Base-by-base conservation (phyloP, 2,329 filamentous ascomycete species). In the Neocucurbitaria cava region DNA sequence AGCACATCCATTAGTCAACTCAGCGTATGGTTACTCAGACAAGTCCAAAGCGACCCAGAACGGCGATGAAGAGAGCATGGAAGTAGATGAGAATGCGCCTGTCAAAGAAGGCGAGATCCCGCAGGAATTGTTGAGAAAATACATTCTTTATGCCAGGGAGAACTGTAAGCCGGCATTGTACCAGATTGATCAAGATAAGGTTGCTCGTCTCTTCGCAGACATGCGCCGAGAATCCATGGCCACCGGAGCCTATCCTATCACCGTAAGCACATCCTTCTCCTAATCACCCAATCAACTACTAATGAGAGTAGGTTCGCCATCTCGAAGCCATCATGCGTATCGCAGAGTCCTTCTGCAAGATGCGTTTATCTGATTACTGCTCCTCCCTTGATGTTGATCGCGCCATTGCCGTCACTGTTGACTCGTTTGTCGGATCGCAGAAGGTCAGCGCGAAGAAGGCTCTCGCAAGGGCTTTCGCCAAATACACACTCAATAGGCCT, bases 381-480 rank as follows among this genome's bases (percentile, higher is more conserved):
- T 89, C 89, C 5, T 80, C 90, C 1, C 86, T 90, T 55, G 95
- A 99, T 72, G 96, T 99, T 66, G 95, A 99, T 77, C 91, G 95
- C 39, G 95, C 95, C 53, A 99, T 99, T 70, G 92, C 93, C 13
- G 95, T 99, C 6, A 96, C 95, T 0, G 91, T 99, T 2, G 93
- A 98, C 64, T 96, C 91, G 51, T 99, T 99, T 71, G 91, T 99
- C 39, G 91, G 90, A 57, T 96, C 91, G 68, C 95, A 99, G 76
- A 99, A 99, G 81, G 87, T 98, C 69, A 96, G 91, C 79, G 95
- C 91, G 79, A 99, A 98, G 85, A 97, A 96, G 82, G 92, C 95
- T 15, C 84, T 99, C 40, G 90, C 92, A 0, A 85, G 95, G 55
- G 92, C 95, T 4, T 99, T 99, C 80, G 92, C 95, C 69, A 99